phyloP scores from a whole-genome alignment of 164 flowering plant genomes.

The Annona cherimola region DNA sequence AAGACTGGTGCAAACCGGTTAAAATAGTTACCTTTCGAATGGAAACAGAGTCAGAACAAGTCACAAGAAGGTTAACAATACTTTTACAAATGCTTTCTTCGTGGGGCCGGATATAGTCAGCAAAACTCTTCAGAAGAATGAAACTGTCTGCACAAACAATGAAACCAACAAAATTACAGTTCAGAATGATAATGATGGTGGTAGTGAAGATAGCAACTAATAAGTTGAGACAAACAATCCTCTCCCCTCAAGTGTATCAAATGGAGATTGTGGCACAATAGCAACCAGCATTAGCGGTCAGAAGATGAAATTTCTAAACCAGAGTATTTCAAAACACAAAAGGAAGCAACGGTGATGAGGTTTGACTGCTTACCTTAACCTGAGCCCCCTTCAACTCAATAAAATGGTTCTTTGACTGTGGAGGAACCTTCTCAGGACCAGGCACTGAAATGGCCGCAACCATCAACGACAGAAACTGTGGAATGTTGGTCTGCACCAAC shows the following conservation, averaged over 20 bases:
- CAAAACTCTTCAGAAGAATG: conserved; percentile 92
- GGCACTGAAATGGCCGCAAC: conserved; percentile 92
- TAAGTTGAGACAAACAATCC: neutral
- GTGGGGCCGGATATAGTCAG: conserved; percentile 90
- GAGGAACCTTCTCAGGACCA: conserved; percentile 85
- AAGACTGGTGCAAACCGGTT: too few species aligned
- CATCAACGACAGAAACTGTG: conserved; percentile 84
- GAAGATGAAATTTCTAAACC: too few species aligned
- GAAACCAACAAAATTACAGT: neutral
- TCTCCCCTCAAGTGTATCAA: neutral
- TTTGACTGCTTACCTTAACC: conserved; percentile 63
- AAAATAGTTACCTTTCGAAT: conserved; percentile 67
- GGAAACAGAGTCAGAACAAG: conserved; percentile 92
- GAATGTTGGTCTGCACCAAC: conserved; percentile 91
- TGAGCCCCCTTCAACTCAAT: conserved; percentile 94
- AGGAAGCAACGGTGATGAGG: neutral
- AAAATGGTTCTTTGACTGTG: conserved; percentile 69
- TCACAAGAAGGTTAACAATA: conserved; percentile 93
- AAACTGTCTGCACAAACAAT: conserved; percentile 76
- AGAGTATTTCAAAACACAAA: neutral
- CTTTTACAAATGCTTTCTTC: conserved; percentile 99
- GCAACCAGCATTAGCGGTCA: too few species aligned
- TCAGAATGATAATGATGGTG: neutral
- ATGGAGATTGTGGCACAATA: too few species aligned
- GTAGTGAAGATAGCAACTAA: neutral